Percentiles rank a stretch among this genome's conserved stretches.
These are phyloP conservation scores for Talaromyces albobiverticillius DNA, from an alignment of 2,329 filamentous ascomycete species.

Conservation along the genomic window DNA sequence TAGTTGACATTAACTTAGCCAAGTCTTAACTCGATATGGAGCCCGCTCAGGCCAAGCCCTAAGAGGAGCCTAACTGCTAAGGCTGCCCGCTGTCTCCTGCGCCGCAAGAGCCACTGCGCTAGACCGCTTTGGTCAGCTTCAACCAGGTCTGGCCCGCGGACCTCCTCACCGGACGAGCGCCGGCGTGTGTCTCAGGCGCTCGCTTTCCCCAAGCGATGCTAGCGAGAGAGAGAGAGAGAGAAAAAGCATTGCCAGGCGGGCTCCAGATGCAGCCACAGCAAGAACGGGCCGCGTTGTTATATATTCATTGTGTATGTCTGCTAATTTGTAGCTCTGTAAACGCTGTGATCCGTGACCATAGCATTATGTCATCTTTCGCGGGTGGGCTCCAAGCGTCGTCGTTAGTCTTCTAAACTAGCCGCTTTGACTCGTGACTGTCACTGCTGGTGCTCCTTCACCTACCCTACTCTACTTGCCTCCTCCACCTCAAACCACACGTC, in stretches of 20 bases:
- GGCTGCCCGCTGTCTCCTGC: too few relatives aligned
- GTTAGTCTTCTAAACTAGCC: background rate
- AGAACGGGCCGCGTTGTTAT: too few relatives aligned
- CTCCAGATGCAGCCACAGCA: too few relatives aligned
- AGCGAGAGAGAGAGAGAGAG: too few relatives aligned
- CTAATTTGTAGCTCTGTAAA: too few relatives aligned
- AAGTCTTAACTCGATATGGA: background rate
- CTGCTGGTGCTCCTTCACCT: too few relatives aligned
- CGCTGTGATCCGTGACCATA: too few relatives aligned
- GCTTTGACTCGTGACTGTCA: background rate
- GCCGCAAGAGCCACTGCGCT: slow-evolving; percentile 4
- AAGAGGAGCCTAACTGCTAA: slow-evolving; percentile 1
- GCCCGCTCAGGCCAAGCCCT: background rate
- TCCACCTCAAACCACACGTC: background rate
- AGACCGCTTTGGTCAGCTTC: slow-evolving; percentile 10
- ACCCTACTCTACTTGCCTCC: background rate
- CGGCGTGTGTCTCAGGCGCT: too few relatives aligned
- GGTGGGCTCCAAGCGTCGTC: background rate
- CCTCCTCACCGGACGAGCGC: slow-evolving; percentile 4
- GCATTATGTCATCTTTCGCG: slow-evolving; percentile 11
- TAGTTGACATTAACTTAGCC: too few relatives aligned
- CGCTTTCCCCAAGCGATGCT: too few relatives aligned
- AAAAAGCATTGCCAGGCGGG: too few relatives aligned
- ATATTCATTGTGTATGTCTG: too few relatives aligned
- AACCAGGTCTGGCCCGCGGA: slow-evolving; percentile 1